A percentile compares a stretch with the other conserved stretches of the same genome.
Evolutionary conservation across 306 rosid genomes (phyloP).

Genomic region (Cotoneaster glaucophyllus): DNA sequence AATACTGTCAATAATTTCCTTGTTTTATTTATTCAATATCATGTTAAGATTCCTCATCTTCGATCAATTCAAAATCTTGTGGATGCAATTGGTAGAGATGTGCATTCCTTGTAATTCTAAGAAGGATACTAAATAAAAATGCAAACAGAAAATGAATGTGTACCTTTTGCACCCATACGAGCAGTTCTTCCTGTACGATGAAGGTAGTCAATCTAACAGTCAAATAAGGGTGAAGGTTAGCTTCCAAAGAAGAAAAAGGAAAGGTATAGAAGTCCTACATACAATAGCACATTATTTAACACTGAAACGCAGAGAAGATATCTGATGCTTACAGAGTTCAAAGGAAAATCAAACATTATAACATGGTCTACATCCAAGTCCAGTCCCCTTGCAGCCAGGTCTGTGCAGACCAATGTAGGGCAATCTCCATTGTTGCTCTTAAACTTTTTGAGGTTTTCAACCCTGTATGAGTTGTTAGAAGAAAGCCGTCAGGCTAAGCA

Average conservation of each 20-base stretch:
- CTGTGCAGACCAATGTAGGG: constrained; percentile 93
- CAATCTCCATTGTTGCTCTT: constrained; percentile 80
- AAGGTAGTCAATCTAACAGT: constrained; percentile 76
- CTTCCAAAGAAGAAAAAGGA: not conserved
- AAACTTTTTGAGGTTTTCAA: constrained; percentile 89
- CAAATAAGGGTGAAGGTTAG: constrained; percentile 9
- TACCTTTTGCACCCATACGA: constrained; percentile 98
- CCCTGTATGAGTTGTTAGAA: constrained; percentile 42
- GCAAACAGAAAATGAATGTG: not conserved
- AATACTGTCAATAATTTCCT: not conserved
- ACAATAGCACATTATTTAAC: not conserved
- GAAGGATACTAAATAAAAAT: not conserved
- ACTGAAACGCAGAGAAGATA: not conserved
- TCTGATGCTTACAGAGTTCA: constrained; percentile 59
- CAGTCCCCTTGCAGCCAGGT: constrained; percentile 94
- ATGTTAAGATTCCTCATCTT: not conserved
- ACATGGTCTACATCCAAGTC: constrained; percentile 97
- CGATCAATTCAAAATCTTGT: not conserved
- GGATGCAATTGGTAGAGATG: not conserved
- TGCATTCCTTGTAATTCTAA: not conserved
- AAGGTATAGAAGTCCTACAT: not conserved
- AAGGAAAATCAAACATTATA: constrained; percentile 94
- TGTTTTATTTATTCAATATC: not conserved
- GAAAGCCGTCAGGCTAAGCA: constrained; percentile 15
- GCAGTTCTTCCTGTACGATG: constrained; percentile 99